These are phyloP conservation scores for Pyropia haitanensis DNA, from an alignment of 23 red algal species.

Conservation along the genomic window DNA sequence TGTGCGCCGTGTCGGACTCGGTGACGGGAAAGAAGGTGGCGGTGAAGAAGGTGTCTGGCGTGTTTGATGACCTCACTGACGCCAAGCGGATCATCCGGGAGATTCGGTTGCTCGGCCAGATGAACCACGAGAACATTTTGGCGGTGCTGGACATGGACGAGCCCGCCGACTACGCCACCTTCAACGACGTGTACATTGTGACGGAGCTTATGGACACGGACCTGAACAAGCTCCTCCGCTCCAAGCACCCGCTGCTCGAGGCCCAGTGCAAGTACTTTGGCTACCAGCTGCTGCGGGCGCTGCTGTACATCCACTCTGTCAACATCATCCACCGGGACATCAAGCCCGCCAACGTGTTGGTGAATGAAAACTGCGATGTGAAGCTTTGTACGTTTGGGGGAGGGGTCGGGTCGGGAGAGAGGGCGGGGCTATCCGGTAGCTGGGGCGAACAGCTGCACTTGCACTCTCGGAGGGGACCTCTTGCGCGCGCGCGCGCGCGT, in stretches of 20 bases:
- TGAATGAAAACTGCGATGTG: slow-evolving; percentile 78
- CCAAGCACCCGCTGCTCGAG: slow-evolving; percentile 43
- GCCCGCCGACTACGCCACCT: slow-evolving; percentile 48
- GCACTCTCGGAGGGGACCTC: no score
- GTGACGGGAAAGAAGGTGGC: slow-evolving; percentile 37
- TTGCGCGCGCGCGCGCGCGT: no score
- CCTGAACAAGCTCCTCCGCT: slow-evolving; percentile 74
- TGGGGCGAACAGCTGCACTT: no score
- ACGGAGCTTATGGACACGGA: slow-evolving; percentile 97
- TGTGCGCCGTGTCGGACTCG: slow-evolving; percentile 48
- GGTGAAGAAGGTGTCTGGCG: slow-evolving; percentile 79
- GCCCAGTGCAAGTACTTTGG: slow-evolving; percentile 84
- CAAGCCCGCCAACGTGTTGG: slow-evolving; percentile 86
- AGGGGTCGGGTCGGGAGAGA: not conserved
- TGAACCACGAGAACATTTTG: slow-evolving; percentile 92
- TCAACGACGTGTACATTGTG: slow-evolving; percentile 90
- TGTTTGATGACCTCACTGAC: slow-evolving; percentile 91
- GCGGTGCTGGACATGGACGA: slow-evolving; percentile 69
- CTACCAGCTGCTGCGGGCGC: slow-evolving; percentile 83
- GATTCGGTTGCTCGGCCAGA: slow-evolving; percentile 46
- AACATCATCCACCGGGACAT: slow-evolving; percentile 84
- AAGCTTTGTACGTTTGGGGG: slow-evolving; percentile 81
- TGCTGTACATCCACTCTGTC: slow-evolving; percentile 85
- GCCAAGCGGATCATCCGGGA: slow-evolving; percentile 87
- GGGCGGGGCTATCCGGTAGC: not conserved